A percentile compares a stretch with the other conserved stretches of the same genome.
Evolutionary conservation across 2,329 filamentous ascomycete genomes (phyloP).

Genomic region (Talaromyces sp.): DNA sequence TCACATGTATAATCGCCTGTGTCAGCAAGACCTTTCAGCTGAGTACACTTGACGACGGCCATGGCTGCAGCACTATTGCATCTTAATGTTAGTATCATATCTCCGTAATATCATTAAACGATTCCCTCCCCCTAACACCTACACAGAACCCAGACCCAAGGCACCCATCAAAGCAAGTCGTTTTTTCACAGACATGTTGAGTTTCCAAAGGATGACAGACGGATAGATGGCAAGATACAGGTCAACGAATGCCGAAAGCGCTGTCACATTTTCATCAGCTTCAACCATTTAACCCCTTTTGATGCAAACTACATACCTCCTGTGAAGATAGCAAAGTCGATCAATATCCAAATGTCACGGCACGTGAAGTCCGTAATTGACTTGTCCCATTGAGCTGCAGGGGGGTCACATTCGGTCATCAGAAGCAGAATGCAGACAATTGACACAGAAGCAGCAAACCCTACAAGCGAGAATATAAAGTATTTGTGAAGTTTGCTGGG

Average conservation of each 20-base stretch:
- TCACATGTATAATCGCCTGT: slow-evolving; percentile 29
- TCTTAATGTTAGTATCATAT: neutral
- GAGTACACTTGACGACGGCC: slow-evolving; percentile 28
- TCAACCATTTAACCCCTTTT: neutral
- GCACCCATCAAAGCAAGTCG: slow-evolving; percentile 23
- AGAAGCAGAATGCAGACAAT: slow-evolving; percentile 34
- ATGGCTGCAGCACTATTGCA: slow-evolving; percentile 25
- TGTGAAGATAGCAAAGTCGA: slow-evolving; percentile 36
- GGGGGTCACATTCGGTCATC: slow-evolving; percentile 38
- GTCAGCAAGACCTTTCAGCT: slow-evolving; percentile 24
- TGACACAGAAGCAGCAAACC: slow-evolving; percentile 26
- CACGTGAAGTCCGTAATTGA: slow-evolving; percentile 26
- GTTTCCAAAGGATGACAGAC: slow-evolving; percentile 22
- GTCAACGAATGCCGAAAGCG: slow-evolving; percentile 27
- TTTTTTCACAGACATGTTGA: slow-evolving; percentile 25
- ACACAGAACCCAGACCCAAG: slow-evolving; percentile 25
- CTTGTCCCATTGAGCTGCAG: slow-evolving; percentile 34
- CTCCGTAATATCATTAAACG: neutral
- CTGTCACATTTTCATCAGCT: slow-evolving; percentile 11
- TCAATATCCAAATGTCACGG: slow-evolving; percentile 29
- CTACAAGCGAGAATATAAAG: slow-evolving; percentile 22
- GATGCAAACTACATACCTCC: slow-evolving; percentile 28
- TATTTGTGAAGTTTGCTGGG: slow-evolving; percentile 14
- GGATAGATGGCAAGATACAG: slow-evolving; percentile 27
- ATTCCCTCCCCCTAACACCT: slow-evolving; percentile 8